Conservation (phyloP, 805 yeast genomes). For the Candida morakotiae region DNA sequence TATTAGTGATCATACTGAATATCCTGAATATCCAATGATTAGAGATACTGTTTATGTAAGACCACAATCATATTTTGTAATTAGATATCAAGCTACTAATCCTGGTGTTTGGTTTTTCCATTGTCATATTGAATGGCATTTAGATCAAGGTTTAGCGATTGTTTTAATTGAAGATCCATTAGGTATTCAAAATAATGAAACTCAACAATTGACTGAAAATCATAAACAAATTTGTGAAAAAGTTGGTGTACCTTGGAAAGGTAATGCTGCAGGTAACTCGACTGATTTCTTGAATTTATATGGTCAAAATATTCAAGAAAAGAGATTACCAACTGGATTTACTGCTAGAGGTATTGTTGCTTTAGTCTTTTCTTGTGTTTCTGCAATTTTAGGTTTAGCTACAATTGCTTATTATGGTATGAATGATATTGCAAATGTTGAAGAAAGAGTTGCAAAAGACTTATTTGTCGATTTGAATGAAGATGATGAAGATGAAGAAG, state of each 20-base stretch:
- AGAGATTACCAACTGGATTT: constrained; percentile 80
- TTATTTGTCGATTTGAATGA: constrained; percentile 45
- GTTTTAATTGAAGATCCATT: constrained; percentile 69
- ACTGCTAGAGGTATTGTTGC: constrained; percentile 95
- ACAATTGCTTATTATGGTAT: constrained; percentile 81
- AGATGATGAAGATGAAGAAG: constrained; percentile 18
- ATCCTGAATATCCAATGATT: constrained; percentile 56
- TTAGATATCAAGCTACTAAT: constrained; percentile 75
- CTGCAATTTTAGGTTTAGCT: constrained; percentile 79
- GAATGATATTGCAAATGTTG: constrained; percentile 72
- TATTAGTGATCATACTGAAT: constrained; percentile 30
- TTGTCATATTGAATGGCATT: constrained; percentile 86
- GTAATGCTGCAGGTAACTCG: constrained; percentile 89
- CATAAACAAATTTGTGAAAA: constrained; percentile 59
- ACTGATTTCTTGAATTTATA: constrained; percentile 61
- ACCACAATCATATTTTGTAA: constrained; percentile 65
- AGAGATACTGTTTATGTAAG: constrained; percentile 72
- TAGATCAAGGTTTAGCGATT: constrained; percentile 75
- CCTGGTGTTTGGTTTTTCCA: constrained; percentile 96
- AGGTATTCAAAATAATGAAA: constrained; percentile 32
- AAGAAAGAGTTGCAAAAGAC: constrained; percentile 55
- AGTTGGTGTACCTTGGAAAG: constrained; percentile 49
- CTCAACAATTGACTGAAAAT: constrained; percentile 58
- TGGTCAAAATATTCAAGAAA: constrained; percentile 71
- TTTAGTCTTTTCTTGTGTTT: constrained; percentile 79